Evolutionary conservation across 768 basidiomycete genomes (phyloP), one percentile per base, ranked within the genome.

Genomic region (Pleurotus pulmonarius): DNA sequence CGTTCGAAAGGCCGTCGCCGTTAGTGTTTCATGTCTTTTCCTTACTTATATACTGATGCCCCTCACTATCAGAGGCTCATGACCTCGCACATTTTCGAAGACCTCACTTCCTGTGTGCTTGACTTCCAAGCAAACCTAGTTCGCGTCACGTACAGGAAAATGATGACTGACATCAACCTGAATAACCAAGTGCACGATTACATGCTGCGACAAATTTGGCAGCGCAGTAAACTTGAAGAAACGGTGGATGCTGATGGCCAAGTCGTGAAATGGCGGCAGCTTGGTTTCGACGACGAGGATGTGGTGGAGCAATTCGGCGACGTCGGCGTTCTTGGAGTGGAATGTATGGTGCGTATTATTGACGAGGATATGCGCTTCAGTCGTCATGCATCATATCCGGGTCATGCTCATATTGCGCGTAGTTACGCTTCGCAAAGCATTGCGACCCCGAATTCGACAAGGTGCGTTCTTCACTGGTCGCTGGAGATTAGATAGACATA

Each of bases 51-150:
- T 40, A 25, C 56, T 26, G 54, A 45, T 37, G 38, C 51, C 58
- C 55, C 40, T 24, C 40, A 43, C 20, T 26, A 25, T 15, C 62
- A 94, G 90, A 84, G 86, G 56, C 78, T 94, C 47, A 94, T 93
- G 90, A 85, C 87, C 6, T 80, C 87, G 26, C 88, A 91, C 61
- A 87, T 85, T 25, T 82, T 85, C 48, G 90, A 92, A 60, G 92
- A 94, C 64, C 73, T 93, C 54, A 85, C 87, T 5, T 93, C 91
- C 0, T 87, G 86, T 57, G 87, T 94, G 46, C 78, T 94, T 55
- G 89, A 94, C 66, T 94, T 94, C 69, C 92, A 94, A 73, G 86
- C 89, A 24, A 92, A 92, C 69, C 82, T 93, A 57, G 76, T 90
- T 55, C 84, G 90, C 39, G 83, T 92, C 25, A 84, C 83, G 12